phyloP scores from a whole-genome alignment of 306 rosid species.

The Trifolium fragiferum region DNA sequence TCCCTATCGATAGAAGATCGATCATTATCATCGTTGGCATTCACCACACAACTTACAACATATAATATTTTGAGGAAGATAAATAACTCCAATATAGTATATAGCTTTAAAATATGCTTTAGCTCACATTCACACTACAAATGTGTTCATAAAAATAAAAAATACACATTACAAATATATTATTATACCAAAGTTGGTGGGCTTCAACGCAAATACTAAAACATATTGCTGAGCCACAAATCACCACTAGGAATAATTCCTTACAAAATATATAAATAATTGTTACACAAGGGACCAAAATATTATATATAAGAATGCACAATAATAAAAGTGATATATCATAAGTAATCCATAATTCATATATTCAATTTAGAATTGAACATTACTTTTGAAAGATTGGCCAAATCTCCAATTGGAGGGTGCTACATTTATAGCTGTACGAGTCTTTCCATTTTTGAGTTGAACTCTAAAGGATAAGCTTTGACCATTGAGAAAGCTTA shows the following conservation, averaged over 20 bases:
- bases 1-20: no score
- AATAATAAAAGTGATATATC: neutral
- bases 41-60: no score
- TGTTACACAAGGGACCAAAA: neutral
- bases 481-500: conserved; percentile 57
- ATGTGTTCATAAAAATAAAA: neutral
- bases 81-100: no score
- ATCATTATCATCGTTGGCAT: no score
- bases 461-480: conserved; percentile 63
- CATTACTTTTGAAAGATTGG: conserved; percentile 54
- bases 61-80: no score
- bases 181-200: conserved; percentile 27
- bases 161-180: neutral
- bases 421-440: conserved; percentile 51
- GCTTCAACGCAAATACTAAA: conserved; percentile 42
- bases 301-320: neutral
- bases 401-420: conserved; percentile 66
- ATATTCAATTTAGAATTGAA: conserved; percentile 29
- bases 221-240: conserved; percentile 39
- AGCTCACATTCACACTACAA: neutral
- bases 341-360: neutral
- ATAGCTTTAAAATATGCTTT: neutral
- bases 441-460: conserved; percentile 47
- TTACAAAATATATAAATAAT: neutral
- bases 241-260: conserved; percentile 24